These are phyloP conservation scores for Chaetoceros muelleri DNA, from an alignment of 108 stramenopile species.

Conservation along the genomic window DNA sequence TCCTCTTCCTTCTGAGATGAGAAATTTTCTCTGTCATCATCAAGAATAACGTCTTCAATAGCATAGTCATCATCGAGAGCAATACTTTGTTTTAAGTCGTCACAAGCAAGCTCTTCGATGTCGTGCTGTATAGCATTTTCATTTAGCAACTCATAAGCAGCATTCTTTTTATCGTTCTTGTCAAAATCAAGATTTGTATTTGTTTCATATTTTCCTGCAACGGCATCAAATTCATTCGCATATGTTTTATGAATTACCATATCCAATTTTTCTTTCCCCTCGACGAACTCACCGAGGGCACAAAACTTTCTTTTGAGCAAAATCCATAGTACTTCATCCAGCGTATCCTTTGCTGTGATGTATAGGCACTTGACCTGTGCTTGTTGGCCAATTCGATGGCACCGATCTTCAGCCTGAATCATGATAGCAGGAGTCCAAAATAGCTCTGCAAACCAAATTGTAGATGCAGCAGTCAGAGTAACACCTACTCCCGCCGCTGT, in stretches of 20 bases:
- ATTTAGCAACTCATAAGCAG: slow-evolving; percentile 17
- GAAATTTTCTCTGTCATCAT: slow-evolving; percentile 20
- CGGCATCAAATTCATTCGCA: slow-evolving; percentile 17
- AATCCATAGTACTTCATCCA: slow-evolving; percentile 86
- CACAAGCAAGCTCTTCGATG: slow-evolving; percentile 52
- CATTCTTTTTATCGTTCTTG: slow-evolving; percentile 19
- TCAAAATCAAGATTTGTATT: slow-evolving; percentile 19
- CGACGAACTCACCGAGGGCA: slow-evolving; percentile 83
- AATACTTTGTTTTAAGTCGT: slow-evolving; percentile 40
- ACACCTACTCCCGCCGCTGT: slow-evolving; percentile 97
- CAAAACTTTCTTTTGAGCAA: slow-evolving; percentile 76
- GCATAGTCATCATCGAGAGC: slow-evolving; percentile 49
- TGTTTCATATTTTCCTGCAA: slow-evolving; percentile 32
- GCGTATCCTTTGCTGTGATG: slow-evolving; percentile 70
- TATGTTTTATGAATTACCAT: slow-evolving; percentile 55
- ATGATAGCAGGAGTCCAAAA: slow-evolving; percentile 95
- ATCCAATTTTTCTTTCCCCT: slow-evolving; percentile 78
- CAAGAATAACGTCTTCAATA: too few species aligned
- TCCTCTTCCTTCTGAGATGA: slow-evolving; percentile 25
- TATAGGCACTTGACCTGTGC: slow-evolving; percentile 80
- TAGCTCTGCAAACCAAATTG: slow-evolving; percentile 95
- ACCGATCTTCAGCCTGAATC: slow-evolving; percentile 96
- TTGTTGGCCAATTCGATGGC: slow-evolving; percentile 95
- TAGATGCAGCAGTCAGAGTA: slow-evolving; percentile 94
- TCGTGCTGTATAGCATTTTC: slow-evolving; percentile 40